Base-by-base conservation (phyloP, 2,329 filamentous ascomycete species). In the Pseudogymnoascus verrucosus region DNA sequence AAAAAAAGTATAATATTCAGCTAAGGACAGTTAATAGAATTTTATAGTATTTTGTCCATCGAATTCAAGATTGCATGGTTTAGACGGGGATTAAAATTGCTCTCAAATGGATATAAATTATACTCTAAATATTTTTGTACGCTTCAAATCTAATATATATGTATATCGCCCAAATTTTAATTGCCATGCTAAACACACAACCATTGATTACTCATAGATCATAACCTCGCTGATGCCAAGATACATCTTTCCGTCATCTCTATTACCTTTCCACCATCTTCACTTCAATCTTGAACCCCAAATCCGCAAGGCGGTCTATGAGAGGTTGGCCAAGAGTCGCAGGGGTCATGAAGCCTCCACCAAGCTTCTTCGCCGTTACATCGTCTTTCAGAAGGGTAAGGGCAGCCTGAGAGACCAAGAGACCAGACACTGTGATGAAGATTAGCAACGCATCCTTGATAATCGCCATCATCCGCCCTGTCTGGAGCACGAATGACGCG, bases 301-400 rank as follows among this genome's bases (percentile, higher is more conserved):
- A 80, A 36, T 80, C 78, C 37, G 82, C 77, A 42, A 90, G 70
- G 12, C 87, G 79, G 70, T 91, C 84, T 65, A 91, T 77, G 70
- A 84, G 89, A 8, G 79, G 76, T 68, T 88, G 84, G 0, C 89
- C 89, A 2, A 93, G 76, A 62, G 84, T 89, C 0, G 89, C 87
- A 0, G 89, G 86, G 1, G 90, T 93, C 66, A 89, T 84, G 23
- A 91, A 77, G 2, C 89, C 89, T 16, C 89, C 89, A 1, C 79
- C 79, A 11, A 90, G 76, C 37, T 80, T 74, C 59, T 80, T 77
- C 8, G 79, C 80, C 39, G 76, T 71, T 2, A 36, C 31, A 40
- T 71, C 74, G 40, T 89, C 86, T 64, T 88, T 79, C 14, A 91
- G 76, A 34, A 93, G 77, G 0, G 85, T 85, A 40, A 83, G 76